phyloP scores from a whole-genome alignment of 129 eudicot species.

The Oenanthe sinensis region DNA sequence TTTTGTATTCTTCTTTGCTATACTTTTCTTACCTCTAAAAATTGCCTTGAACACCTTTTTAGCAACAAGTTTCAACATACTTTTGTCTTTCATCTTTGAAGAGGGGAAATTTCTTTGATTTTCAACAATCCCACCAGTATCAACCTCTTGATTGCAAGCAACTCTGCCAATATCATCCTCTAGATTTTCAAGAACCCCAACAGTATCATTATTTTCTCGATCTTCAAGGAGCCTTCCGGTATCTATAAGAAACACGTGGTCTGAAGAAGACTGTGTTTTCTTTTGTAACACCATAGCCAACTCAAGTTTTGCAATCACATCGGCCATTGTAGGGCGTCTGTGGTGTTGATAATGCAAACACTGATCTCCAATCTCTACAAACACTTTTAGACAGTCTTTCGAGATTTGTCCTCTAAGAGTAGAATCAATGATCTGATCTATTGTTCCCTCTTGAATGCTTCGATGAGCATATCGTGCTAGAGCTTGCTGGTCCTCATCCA shows the following conservation, averaged over 20 bases:
- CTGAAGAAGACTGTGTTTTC: not conserved
- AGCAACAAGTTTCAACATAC: not conserved
- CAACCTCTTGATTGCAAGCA: not conserved
- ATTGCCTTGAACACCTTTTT: not conserved
- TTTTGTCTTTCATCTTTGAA: not conserved
- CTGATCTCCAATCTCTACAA: constrained; percentile 7
- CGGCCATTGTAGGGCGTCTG: constrained; percentile 11
- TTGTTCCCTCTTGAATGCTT: not conserved
- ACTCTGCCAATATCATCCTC: not conserved
- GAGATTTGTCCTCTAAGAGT: not conserved
- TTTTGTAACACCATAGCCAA: not conserved
- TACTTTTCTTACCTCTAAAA: not conserved
- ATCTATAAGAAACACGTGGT: not conserved
- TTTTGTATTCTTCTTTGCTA: not conserved
- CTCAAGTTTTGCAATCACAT: constrained; percentile 7
- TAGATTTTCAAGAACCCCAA: not conserved
- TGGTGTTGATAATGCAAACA: constrained; percentile 2
- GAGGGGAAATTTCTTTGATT: not conserved
- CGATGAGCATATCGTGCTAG: not conserved
- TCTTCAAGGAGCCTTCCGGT: not conserved
- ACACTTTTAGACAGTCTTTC: constrained; percentile 1
- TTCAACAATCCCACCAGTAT: not conserved
- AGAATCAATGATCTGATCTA: constrained; percentile 10
- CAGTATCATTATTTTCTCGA: not conserved
- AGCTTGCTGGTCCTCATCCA: not conserved